Base-by-base conservation (phyloP, 306 rosid species). In the Medicago lupulina region DNA sequence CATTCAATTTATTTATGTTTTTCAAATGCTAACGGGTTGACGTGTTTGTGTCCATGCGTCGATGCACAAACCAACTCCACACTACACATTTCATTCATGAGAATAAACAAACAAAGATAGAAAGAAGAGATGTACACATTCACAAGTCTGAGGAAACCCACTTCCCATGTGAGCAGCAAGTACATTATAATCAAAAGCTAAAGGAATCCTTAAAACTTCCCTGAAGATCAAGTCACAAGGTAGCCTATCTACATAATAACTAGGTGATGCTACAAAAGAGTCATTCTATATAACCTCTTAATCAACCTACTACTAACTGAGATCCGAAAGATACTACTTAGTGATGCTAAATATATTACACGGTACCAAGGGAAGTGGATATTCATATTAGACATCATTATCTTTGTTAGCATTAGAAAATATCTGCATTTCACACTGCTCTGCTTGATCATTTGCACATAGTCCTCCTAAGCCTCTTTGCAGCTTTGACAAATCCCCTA, bases 401-500 rank as follows among this genome's bases (percentile, higher is more conserved):
- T 85, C 84, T 71, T 73, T 71, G 96, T 91, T 89, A 91, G 96
- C 86, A 82, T 76, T 76, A 78, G 82, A 78, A 79, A 46, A 46
- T 46, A 60, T 60, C 73, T 40, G 57, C 76, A 54, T 18, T 74
- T 61, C 2, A 17, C 43, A 40, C 71, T 5, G n/a, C 61, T 62
- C 65, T 44, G 7, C 70, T 65, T 70, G 44, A 62, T 15, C 91
- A 91, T 87, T 91, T 91, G 97, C 96, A 87, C 64, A 89, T 84
- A 15, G 88, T 89, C 85, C 88, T 88, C 91, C 89, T 93, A 69
- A 89, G 84, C 82, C 86, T 89, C 91, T 87, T 93, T 9, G 98
- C 98, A 58, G 98, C 93, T 88, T 93, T 81, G 49, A 91, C 98
- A 81, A 93, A 93, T 58, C 98, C 98, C 82, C 83, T 60, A 72